phyloP scores from a whole-genome alignment of 1,284 basidiomycete species.

The Amylostereum areolatum region DNA sequence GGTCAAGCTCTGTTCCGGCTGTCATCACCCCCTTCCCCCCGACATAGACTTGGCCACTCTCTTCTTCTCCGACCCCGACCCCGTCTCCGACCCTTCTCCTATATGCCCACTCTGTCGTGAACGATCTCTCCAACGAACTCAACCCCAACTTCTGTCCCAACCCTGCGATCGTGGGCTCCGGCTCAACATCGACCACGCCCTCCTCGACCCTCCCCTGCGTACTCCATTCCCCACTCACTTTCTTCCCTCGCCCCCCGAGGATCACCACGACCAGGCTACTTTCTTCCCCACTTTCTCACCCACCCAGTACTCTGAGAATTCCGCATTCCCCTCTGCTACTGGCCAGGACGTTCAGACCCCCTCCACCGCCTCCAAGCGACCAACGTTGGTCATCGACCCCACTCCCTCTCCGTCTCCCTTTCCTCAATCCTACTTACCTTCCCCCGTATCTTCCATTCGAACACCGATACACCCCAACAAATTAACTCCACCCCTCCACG shows the following conservation, averaged over 20 bases:
- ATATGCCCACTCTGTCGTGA: conserved; percentile 31
- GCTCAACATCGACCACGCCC: conserved; percentile 11
- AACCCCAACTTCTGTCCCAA: background rate
- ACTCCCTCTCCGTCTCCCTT: too few species aligned
- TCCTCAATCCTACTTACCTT: too few species aligned
- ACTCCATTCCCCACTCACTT: background rate
- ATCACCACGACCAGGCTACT: background rate
- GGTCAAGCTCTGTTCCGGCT: conserved; percentile 31
- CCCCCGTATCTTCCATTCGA: conserved; percentile 6
- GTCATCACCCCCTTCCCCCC: conserved; percentile 27
- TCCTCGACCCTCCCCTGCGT: background rate
- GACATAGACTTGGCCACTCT: conserved; percentile 21
- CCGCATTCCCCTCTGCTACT: conserved; percentile 1
- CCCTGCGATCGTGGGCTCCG: conserved; percentile 7
- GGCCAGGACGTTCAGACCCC: conserved; percentile 5
- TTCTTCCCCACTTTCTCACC: conserved; percentile 4
- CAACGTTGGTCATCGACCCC: too few species aligned
- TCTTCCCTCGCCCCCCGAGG: background rate
- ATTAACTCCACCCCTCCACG: background rate
- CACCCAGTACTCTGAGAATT: background rate
- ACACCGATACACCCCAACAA: conserved; percentile 9
- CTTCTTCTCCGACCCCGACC: conserved; percentile 20
- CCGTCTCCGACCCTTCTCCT: conserved; percentile 25
- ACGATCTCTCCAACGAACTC: conserved; percentile 9
- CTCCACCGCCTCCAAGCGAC: conserved; percentile 4